Base-by-base conservation (phyloP, 768 basidiomycete species). In the Lactifluus rugatus region DNA sequence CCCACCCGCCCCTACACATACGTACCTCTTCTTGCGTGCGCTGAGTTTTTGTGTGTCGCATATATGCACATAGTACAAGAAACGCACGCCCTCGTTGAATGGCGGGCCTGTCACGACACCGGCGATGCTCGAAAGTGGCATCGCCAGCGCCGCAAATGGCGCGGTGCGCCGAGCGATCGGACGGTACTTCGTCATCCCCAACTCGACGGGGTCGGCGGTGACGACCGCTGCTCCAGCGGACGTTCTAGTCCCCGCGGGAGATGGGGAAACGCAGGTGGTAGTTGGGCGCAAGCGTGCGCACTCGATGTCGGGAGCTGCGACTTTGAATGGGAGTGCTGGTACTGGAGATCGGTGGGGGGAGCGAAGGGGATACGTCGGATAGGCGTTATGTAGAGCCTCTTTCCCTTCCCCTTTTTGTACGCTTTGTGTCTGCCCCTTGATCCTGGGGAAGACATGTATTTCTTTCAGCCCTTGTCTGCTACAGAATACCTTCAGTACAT, bases 11-110 rank as follows among this genome's bases (percentile, higher is more conserved):
- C 31, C 7, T 34, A 34, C 34, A 34, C 34, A 34, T 13, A 34
- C 34, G 8, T 13, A 3, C 8, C 34, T 13, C 7, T 34, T 34
- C 10, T 13, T 11, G 9, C 25, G 6, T 8, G 32, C 23, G 44
- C 44, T 59, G n/a, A 46, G 23, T 31, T 31, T 16, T 28, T 31
- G 5, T 3, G n/a, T 52, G 25, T 44, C 21, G 13, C 26, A n/a
- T 19, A 17, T 25, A 34, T 34, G n/a, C 10, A 19, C 55, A 44
- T 44, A 71, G 70, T 69, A 70, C 52, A 70, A 69, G 57, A 70
- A 69, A 49, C 56, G 49, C 16, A 39, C 56, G 2, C 25, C 60
- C 3, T 23, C 51, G 41, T 23, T 37, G 17, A 23, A 21, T 3
- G 23, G 8, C 39, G 44, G 49, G 16, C 55, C 44, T 17, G 34